Evolutionary conservation across 176 grass and related monocot genomes (phyloP).

Genomic region (Musa beccarii): DNA sequence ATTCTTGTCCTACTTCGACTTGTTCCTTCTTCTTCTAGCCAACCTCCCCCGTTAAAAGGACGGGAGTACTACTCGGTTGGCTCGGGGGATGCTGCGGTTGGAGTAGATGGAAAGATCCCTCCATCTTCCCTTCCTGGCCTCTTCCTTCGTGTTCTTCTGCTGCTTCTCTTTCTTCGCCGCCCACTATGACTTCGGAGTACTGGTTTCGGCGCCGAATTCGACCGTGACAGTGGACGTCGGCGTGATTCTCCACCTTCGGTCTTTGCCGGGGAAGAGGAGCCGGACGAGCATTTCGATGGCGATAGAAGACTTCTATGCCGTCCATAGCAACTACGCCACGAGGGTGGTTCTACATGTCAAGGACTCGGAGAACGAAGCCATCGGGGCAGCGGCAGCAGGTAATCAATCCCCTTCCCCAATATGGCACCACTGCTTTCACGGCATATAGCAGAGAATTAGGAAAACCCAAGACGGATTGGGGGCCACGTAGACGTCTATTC

Average conservation of each 20-base stretch:
- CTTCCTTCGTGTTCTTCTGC: background rate
- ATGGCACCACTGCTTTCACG: background rate
- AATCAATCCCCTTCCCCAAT: background rate
- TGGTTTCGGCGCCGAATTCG: slow-evolving; percentile 20
- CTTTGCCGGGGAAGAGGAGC: slow-evolving; percentile 11
- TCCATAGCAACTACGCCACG: slow-evolving; percentile 9
- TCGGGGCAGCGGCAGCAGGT: slow-evolving; percentile 52
- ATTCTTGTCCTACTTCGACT: no score
- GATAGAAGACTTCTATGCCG: slow-evolving; percentile 57
- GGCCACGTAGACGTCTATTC: no score
- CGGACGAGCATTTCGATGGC: slow-evolving; percentile 38
- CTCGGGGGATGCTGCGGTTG: no score
- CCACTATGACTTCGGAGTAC: background rate
- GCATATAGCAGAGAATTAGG: no score
- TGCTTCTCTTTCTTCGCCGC: background rate
- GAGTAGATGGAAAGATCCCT: no score
- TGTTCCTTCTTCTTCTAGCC: no score
- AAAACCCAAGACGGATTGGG: no score
- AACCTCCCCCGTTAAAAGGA: no score
- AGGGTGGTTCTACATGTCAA: slow-evolving; percentile 28
- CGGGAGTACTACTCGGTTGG: no score
- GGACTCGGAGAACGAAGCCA: slow-evolving; percentile 30
- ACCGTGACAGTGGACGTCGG: slow-evolving; percentile 33
- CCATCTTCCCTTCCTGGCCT: background rate
- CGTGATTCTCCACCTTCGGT: slow-evolving; percentile 29